Evolutionary conservation across 2,329 filamentous ascomycete species (phyloP), one percentile per base, ranked within the genome.

Genomic region (Cladophialophora carrionii): DNA sequence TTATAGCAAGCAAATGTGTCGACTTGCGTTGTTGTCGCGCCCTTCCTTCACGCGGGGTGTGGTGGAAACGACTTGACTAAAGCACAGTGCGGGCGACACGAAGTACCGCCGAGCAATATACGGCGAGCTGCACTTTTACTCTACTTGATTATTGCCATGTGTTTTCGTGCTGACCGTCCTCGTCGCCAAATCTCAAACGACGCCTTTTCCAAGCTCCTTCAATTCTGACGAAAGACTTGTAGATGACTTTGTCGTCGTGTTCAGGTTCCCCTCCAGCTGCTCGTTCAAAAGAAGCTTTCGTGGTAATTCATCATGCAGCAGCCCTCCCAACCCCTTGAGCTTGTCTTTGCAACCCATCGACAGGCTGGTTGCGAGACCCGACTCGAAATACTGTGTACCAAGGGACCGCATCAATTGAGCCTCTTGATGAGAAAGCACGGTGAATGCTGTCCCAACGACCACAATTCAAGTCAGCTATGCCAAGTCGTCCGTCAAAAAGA

Each of bases 371-470:
- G 32, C 53, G 17, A 51, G 12, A 12, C 31, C 20, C 1, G 32
- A 24, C 2, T 20, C 48, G 10, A 55, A 37, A 29, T 62, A 62
- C 53, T n/a, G 5, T 5, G 31, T n/a, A 4, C n/a, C n/a, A n/a
- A n/a, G n/a, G n/a, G n/a, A 56, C 29, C 6, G 12, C 3, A 4
- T 56, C 29, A 32, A 17, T n/a, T n/a, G 41, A 22, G 8, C 14
- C 12, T 49, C 24, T 32, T 7, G 29, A 49, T 17, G 20, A 34
- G 8, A n/a, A 14, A 12, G 4, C 10, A 46, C 56, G n/a, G 22
- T 10, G 14, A 61, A 17, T 8, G 57, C 24, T 22, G 57, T 34
- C 17, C 62, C 53, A 2, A 65, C 37, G 24, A 41, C n/a, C n/a
- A 65, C 32, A n/a, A 48, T 52, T 32, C 41, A 41, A 2, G n/a